These are phyloP conservation scores for Cercospora nicotianae DNA, from an alignment of 2,329 filamentous ascomycete genomes.

Conservation along the genomic window DNA sequence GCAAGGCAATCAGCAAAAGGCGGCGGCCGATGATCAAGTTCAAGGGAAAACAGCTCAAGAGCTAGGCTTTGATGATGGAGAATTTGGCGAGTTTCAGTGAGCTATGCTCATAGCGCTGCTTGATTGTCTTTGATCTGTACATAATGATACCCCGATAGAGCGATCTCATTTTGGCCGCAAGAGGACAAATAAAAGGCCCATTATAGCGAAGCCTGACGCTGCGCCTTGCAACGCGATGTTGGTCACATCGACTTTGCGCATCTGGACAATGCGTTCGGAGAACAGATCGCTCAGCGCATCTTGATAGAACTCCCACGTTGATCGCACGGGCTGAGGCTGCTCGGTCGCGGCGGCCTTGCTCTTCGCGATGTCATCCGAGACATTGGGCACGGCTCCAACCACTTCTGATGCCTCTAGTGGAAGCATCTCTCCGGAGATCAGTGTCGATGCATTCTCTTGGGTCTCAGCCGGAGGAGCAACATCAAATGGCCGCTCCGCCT, in stretches of 20 bases:
- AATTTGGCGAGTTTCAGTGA: conserved; percentile 78
- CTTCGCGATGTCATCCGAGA: conserved; percentile 1
- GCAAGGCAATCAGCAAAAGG: conserved; percentile 49
- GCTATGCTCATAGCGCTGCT: not conserved
- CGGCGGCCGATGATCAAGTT: conserved; percentile 60
- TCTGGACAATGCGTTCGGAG: conserved; percentile 47
- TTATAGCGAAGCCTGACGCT: conserved; percentile 43
- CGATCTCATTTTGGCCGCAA: conserved; percentile 34
- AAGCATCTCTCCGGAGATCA: conserved; percentile 29
- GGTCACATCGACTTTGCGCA: conserved; percentile 50
- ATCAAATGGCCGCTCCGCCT: conserved; percentile 12
- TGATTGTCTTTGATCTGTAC: not conserved
- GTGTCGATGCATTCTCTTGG: conserved; percentile 14
- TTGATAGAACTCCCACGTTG: conserved; percentile 23
- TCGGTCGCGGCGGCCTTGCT: not conserved
- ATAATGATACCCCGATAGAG: conserved; percentile 14
- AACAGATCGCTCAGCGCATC: conserved; percentile 38
- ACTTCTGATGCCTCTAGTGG: conserved; percentile 30
- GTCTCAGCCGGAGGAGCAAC: conserved; percentile 1
- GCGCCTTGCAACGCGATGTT: conserved; percentile 48
- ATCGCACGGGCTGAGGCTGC: not conserved
- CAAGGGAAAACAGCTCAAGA: conserved; percentile 52
- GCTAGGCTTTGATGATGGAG: conserved; percentile 80
- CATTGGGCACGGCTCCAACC: conserved; percentile 12
- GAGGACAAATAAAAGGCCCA: conserved; percentile 40